Evolutionary conservation across 495 filamentous ascomycete species (phyloP).

Genomic region (Neohortaea acidophila): DNA sequence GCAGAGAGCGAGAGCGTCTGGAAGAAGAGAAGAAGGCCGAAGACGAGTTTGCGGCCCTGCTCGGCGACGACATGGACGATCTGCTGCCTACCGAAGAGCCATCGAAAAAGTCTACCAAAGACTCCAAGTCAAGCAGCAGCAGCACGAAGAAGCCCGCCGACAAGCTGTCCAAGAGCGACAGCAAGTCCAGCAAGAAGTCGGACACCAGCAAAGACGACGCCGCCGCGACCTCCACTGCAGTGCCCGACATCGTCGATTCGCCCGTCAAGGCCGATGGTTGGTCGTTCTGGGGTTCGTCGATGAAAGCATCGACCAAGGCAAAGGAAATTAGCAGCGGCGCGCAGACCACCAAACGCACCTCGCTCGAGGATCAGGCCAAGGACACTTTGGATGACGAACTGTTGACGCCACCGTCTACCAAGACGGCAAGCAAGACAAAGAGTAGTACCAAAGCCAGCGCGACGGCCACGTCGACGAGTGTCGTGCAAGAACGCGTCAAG

Average conservation of each 20-base stretch:
- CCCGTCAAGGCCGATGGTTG: slow-evolving; percentile 15
- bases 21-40: slow-evolving; percentile 16
- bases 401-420: slow-evolving; percentile 11
- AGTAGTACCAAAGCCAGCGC: slow-evolving; percentile 15
- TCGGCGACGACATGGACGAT: slow-evolving; percentile 24
- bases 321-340: slow-evolving; percentile 18
- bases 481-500: slow-evolving; percentile 22
- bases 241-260: background rate
- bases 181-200: slow-evolving; percentile 15
- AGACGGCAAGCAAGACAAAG: slow-evolving; percentile 7
- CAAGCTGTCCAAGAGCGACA: slow-evolving; percentile 6
- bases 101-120: slow-evolving; percentile 17
- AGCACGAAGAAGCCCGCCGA: no score
- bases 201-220: slow-evolving; percentile 15
- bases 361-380: slow-evolving; percentile 17
- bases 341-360: slow-evolving; percentile 12
- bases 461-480: slow-evolving; percentile 8
- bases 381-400: slow-evolving; percentile 12
- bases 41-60: slow-evolving; percentile 17
- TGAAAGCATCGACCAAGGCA: slow-evolving; percentile 18
- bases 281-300: slow-evolving; percentile 20
- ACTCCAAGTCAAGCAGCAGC: slow-evolving; percentile 18
- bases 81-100: slow-evolving; percentile 21
- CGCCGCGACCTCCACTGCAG: background rate
- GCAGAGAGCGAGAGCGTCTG: slow-evolving; percentile 10